Base-by-base conservation (phyloP, 495 filamentous ascomycete species). In the Bryoglossum gracile region DNA sequence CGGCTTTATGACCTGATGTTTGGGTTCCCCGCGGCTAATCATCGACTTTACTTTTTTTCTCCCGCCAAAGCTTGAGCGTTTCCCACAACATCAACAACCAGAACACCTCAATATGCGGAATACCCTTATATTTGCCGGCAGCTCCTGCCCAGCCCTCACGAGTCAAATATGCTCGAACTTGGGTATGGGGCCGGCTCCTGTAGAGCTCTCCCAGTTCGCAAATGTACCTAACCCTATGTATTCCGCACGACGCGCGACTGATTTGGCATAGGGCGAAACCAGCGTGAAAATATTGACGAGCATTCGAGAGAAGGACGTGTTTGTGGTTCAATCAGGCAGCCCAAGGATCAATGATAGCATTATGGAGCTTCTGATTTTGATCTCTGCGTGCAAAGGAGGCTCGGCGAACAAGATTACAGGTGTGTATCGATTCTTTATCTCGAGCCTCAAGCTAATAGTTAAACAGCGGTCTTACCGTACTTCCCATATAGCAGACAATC, bases 291-390 rank as follows among this genome's bases (percentile, higher is more conserved):
- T 98, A 61, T 74, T 87, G 63, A 87, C 85, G 34, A 96, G 91
- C 43, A 87, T 98, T 42, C 84, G 92, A 45, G 91, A 98, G 60
- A 92, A 98, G 64, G 90, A 98, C 78, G 89, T 98, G 48, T 98
- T 97, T 68, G 89, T 98, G 61, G 85, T 98, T 14, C 92, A 98
- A 75, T 96, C 91, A 56, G 92, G 92, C 45, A 96, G 94, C 67
- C 74, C 78, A 59, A 90, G 86, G 77, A 94, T 95, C 75, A 98
- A 98, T 69, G 94, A 98, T 68, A 91, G 86, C 54, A 86, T 98
- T 60, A 95, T 98, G 86, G 92, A 98, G 74, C 75, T 98, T 49
- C 79, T 97, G 59, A 96, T 98, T 66, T 90, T 98, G 84, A 95
- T 97, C 59, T 91, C 88, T 50, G 92, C 92, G 43, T 97, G 92